phyloP scores from a whole-genome alignment of 1,284 basidiomycete genomes.

The Melampsora larici-populina region DNA sequence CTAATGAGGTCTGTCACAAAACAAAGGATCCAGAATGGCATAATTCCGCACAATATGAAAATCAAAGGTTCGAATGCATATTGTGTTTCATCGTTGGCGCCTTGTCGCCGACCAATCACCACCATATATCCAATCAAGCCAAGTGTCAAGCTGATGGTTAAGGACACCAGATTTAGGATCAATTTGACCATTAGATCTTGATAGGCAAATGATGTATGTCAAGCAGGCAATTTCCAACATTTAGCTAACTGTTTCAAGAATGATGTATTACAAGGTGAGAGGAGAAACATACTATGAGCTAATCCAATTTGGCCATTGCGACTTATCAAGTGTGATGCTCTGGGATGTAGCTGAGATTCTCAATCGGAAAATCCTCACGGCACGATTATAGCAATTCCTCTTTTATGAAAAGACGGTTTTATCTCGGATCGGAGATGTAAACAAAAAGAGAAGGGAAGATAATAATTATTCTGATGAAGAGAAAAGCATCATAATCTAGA shows the following conservation, averaged over 20 bases:
- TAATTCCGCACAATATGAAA: conserved; percentile 20
- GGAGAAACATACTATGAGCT: conserved; percentile 30
- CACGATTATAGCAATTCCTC: too few relatives aligned
- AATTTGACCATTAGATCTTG: conserved; percentile 35
- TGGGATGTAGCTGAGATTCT: too few relatives aligned
- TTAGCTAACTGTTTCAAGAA: background rate
- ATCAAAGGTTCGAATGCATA: conserved; percentile 24
- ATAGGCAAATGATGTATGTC: background rate
- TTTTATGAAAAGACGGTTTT: too few relatives aligned
- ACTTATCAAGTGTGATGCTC: conserved; percentile 14
- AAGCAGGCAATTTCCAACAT: background rate
- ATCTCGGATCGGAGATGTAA: too few relatives aligned
- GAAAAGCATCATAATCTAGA: too few relatives aligned
- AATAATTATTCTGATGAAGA: too few relatives aligned
- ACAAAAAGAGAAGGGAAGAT: too few relatives aligned
- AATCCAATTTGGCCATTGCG: conserved; percentile 26
- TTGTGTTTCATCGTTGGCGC: background rate
- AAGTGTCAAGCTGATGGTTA: conserved; percentile 35
- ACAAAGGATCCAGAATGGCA: conserved; percentile 37
- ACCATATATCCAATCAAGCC: conserved; percentile 31
- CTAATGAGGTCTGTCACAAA: conserved; percentile 35
- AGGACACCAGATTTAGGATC: conserved; percentile 30
- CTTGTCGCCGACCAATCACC: background rate
- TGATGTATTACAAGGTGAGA: background rate
- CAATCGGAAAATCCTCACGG: too few relatives aligned